Evolutionary conservation across 2,329 filamentous ascomycete species (phyloP).

Genomic region (Aspergillus thermomutatus): DNA sequence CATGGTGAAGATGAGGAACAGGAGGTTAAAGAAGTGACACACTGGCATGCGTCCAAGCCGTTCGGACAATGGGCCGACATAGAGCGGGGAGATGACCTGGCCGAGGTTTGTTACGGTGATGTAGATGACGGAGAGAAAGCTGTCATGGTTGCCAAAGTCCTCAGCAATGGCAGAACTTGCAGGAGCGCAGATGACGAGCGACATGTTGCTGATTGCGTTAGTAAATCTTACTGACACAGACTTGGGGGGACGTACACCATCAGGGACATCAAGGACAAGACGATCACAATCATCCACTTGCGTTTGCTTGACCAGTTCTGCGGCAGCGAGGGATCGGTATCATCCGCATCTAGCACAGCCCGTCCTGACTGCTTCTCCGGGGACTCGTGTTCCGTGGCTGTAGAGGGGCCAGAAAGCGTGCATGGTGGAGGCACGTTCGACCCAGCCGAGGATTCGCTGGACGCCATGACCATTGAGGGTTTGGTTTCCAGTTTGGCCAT

Average conservation of each 20-base stretch:
- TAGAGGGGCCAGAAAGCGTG: not conserved
- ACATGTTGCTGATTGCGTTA: slow-evolving; percentile 3
- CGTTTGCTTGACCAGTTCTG: slow-evolving; percentile 4
- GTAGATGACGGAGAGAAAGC: not conserved
- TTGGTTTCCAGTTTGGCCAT: not conserved
- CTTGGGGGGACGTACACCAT: not conserved
- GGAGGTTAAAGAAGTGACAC: slow-evolving; percentile 2
- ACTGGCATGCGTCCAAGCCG: slow-evolving; percentile 3
- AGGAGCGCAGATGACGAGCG: slow-evolving; percentile 3
- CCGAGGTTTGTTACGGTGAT: slow-evolving; percentile 2
- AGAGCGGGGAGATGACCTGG: slow-evolving; percentile 2
- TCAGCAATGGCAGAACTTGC: not conserved
- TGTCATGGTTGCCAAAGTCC: not conserved
- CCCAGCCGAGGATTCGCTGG: not conserved
- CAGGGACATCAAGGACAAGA: slow-evolving; percentile 4
- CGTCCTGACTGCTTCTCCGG: not conserved
- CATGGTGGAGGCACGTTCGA: no score
- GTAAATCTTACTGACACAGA: not conserved
- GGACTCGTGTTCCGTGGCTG: not conserved
- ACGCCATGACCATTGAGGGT: not conserved
- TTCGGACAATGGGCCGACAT: slow-evolving; percentile 3
- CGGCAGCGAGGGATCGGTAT: slow-evolving; percentile 1
- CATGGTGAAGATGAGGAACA: slow-evolving; percentile 3
- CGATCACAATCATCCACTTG: slow-evolving; percentile 2
- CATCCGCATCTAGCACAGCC: not conserved